phyloP scores from a whole-genome alignment of 345 rosid species.

The Salix koriyanagi region DNA sequence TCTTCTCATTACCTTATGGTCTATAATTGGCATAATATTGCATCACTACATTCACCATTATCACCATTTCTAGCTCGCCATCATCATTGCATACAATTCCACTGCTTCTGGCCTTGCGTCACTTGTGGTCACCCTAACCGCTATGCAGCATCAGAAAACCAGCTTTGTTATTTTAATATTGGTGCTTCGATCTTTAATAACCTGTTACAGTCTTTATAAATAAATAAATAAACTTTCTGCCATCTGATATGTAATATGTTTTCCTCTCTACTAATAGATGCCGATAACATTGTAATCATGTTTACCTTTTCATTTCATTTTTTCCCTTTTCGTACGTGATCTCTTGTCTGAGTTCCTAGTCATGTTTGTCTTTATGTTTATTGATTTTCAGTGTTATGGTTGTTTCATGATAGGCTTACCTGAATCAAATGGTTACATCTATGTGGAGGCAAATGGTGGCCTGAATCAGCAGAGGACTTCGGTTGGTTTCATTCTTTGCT shows the following conservation, averaged over 20 bases:
- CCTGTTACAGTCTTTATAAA: not conserved
- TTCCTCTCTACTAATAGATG: not conserved
- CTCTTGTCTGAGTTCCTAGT: not conserved
- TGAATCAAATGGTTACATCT: slow-evolving; percentile 93
- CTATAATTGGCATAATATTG: not conserved
- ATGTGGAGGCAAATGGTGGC: slow-evolving; percentile 98
- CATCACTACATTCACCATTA: not conserved
- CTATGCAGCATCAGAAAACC: not conserved
- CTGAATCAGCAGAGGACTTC: slow-evolving; percentile 97
- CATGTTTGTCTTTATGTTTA: not conserved
- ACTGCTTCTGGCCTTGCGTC: not conserved
- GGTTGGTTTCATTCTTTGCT: slow-evolving; percentile 54
- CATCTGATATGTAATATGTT: not conserved
- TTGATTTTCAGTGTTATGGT: not conserved
- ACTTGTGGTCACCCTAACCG: not conserved
- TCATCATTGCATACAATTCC: not conserved
- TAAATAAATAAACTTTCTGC: not conserved
- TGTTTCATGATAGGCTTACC: slow-evolving; percentile 54
- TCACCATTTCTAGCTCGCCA: not conserved
- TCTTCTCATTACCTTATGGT: too few species aligned
- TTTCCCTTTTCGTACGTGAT: not conserved
- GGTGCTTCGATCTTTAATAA: not conserved
- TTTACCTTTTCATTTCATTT: not conserved
- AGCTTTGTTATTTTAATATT: not conserved
- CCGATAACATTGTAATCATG: not conserved